Conservation (phyloP, 2,329 filamentous ascomycete species). For the Penicillium sclerotiorum region DNA sequence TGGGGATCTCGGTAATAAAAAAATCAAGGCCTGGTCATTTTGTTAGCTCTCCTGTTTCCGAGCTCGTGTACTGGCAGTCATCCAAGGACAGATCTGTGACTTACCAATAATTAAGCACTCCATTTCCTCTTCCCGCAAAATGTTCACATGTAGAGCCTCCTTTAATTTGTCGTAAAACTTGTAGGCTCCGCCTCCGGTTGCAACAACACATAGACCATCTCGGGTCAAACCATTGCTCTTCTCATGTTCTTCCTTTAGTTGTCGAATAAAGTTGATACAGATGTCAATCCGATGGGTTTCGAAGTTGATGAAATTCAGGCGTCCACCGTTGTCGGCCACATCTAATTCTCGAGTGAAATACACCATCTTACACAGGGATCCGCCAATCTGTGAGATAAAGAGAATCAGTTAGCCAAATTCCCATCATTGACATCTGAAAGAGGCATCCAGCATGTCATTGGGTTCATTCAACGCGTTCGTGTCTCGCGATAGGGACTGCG, state of each 20-base stretch:
- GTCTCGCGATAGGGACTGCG: slow-evolving; percentile 31
- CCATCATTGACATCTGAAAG: too few species aligned
- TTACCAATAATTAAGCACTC: slow-evolving; percentile 92
- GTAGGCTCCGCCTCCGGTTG: slow-evolving; percentile 92
- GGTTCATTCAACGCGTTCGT: too few species aligned
- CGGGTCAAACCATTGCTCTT: slow-evolving; percentile 70
- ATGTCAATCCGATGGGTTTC: slow-evolving; percentile 94
- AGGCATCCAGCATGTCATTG: too few species aligned
- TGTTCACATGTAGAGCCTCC: slow-evolving; percentile 80
- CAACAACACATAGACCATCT: slow-evolving; percentile 84
- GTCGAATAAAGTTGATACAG: slow-evolving; percentile 87
- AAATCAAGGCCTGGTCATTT: slow-evolving; percentile 96
- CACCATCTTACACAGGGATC: slow-evolving; percentile 92
- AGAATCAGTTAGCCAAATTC: slow-evolving; percentile 10
- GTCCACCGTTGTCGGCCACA: slow-evolving; percentile 77
- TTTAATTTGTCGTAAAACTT: slow-evolving; percentile 94
- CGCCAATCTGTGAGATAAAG: slow-evolving; percentile 71
- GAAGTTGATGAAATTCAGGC: slow-evolving; percentile 93
- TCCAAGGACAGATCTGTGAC: too few species aligned
- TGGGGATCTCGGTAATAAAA: slow-evolving; percentile 96
- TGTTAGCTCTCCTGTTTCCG: slow-evolving; percentile 11
- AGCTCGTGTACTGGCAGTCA: too few species aligned
- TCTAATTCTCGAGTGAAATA: slow-evolving; percentile 91
- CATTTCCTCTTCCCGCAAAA: slow-evolving; percentile 96
- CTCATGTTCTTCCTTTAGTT: slow-evolving; percentile 80